Conservation (phyloP, 768 basidiomycete genomes). For the Hebeloma cylindrosporum region DNA sequence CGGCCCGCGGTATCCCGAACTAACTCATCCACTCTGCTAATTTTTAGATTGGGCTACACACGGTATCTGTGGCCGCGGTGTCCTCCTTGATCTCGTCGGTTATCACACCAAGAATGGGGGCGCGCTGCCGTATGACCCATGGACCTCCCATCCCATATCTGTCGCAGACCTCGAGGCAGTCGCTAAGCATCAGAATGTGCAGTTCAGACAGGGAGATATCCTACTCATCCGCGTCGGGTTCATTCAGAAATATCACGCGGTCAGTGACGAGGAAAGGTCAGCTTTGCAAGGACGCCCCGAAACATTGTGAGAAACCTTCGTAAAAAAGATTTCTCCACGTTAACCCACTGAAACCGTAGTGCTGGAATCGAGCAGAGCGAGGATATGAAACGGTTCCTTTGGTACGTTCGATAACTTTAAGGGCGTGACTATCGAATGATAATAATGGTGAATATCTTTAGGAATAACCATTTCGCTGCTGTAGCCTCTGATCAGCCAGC, state of each 20-base stretch:
- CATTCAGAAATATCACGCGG: conserved; percentile 52
- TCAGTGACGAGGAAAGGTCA: conserved; percentile 44
- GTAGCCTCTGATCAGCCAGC: conserved; percentile 68
- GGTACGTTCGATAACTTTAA: conserved; percentile 39
- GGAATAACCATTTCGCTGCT: conserved; percentile 76
- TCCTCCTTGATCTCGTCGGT: conserved; percentile 62
- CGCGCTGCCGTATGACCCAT: conserved; percentile 60
- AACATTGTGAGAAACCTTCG: conserved; percentile 59
- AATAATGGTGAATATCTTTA: conserved; percentile 21
- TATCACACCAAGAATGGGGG: conserved; percentile 43
- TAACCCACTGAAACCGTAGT: too few relatives aligned
- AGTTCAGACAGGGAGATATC: conserved; percentile 60
- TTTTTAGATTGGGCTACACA: conserved; percentile 65
- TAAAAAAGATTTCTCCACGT: too few relatives aligned
- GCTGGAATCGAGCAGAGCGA: conserved; percentile 69
- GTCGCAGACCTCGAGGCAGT: conserved; percentile 58
- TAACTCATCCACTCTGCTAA: conserved; percentile 7
- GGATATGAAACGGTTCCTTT: conserved; percentile 73
- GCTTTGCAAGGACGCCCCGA: conserved; percentile 42
- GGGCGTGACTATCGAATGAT: not conserved
- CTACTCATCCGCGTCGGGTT: conserved; percentile 62
- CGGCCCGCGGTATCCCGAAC: not conserved
- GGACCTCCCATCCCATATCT: conserved; percentile 52
- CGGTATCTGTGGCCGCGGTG: conserved; percentile 68
- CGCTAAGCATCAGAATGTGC: conserved; percentile 56